These are phyloP conservation scores for Leccinum disarticulatum DNA, from an alignment of 768 basidiomycete species.

Conservation along the genomic window DNA sequence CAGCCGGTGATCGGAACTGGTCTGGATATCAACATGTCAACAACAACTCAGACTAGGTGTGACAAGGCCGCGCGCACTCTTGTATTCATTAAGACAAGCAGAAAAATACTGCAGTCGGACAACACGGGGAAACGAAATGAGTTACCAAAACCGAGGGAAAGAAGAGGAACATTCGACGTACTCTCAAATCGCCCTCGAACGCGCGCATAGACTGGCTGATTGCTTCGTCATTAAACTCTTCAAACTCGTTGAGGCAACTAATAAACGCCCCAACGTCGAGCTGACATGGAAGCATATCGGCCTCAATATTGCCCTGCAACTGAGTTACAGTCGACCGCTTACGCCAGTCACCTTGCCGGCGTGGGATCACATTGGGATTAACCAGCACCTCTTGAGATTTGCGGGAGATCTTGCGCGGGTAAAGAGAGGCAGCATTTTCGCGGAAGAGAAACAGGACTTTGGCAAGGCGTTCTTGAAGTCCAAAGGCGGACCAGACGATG, in stretches of 20 bases:
- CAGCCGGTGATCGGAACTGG: conserved; percentile 50
- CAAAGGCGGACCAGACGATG: conserved; percentile 50
- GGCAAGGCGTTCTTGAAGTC: conserved; percentile 48
- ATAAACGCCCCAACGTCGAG: conserved; percentile 49
- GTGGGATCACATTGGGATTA: conserved; percentile 33
- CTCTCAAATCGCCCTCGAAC: conserved; percentile 50
- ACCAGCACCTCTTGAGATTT: conserved; percentile 36
- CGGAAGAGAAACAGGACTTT: conserved; percentile 51
- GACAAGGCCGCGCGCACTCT: conserved; percentile 29
- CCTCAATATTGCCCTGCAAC: conserved; percentile 41
- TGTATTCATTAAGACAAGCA: conserved; percentile 45
- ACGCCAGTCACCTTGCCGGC: conserved; percentile 29
- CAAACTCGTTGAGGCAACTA: conserved; percentile 51
- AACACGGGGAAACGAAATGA: neutral
- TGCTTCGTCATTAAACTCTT: conserved; percentile 52
- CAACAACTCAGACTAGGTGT: neutral
- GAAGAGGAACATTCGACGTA: conserved; percentile 11
- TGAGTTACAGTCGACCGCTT: conserved; percentile 37
- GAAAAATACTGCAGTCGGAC: conserved; percentile 45
- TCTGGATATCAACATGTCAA: conserved; percentile 28
- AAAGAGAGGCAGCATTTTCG: conserved; percentile 53
- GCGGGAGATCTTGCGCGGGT: conserved; percentile 44
- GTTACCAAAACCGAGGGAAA: no score
- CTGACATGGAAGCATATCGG: conserved; percentile 47
- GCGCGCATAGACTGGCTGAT: conserved; percentile 46